A percentile compares a stretch with the other conserved stretches of the same genome.
Conservation (phyloP, 805 yeast genomes). For the Saturnispora halmiae region DNA sequence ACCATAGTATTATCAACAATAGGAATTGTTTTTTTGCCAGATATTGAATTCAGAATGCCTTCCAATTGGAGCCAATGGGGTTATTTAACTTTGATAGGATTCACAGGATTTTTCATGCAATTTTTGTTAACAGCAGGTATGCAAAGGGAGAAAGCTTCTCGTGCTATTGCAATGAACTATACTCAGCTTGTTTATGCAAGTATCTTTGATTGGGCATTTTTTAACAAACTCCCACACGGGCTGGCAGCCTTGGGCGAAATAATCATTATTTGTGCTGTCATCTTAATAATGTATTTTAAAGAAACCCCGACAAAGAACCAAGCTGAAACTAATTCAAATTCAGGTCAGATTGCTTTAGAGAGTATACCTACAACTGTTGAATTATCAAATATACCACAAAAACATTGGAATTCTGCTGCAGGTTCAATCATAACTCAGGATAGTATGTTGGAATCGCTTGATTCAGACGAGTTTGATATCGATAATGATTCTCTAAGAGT, state of each 20-base stretch:
- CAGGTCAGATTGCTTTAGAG: background rate
- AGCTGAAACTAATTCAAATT: background rate
- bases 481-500: background rate
- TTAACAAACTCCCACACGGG: constrained; percentile 63
- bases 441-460: background rate
- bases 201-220: constrained; percentile 61
- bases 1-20: constrained; percentile 46
- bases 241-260: constrained; percentile 62
- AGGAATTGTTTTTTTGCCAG: constrained; percentile 48
- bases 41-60: constrained; percentile 52
- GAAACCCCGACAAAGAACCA: constrained; percentile 1
- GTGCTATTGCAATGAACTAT: constrained; percentile 67
- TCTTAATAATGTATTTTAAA: constrained; percentile 47
- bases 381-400: background rate
- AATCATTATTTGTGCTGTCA: constrained; percentile 59
- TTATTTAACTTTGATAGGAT: constrained; percentile 51
- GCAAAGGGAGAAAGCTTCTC: constrained; percentile 70
- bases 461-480: constrained; percentile 3
- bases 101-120: constrained; percentile 79
- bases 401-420: background rate
- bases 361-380: background rate
- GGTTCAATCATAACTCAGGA: background rate
- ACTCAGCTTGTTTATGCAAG: constrained; percentile 72
- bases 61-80: constrained; percentile 56
- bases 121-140: constrained; percentile 71